A percentile compares a stretch with the other conserved stretches of the same genome.
Conservation (phyloP, 805 yeast genomes). For the Candida maltosa region DNA sequence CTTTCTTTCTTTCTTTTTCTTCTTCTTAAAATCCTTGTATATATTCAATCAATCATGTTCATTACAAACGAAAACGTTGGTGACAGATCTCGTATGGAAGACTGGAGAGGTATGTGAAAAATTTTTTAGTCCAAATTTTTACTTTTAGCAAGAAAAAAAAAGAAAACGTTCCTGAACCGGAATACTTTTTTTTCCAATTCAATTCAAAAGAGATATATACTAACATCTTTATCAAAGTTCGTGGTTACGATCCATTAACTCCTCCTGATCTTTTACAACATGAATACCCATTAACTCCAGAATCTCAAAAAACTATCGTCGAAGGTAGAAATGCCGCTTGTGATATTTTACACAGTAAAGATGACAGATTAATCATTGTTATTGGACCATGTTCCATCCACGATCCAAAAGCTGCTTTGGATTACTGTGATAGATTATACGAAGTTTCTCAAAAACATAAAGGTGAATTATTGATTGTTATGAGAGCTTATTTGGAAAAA, state of each 20-base stretch:
- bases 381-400: constrained; percentile 98
- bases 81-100: constrained; percentile 67
- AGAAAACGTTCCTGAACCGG: neutral
- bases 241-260: constrained; percentile 92
- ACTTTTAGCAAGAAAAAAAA: neutral
- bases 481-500: constrained; percentile 97
- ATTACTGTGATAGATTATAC: constrained; percentile 70
- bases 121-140: neutral
- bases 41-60: constrained; percentile 53
- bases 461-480: constrained; percentile 77
- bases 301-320: constrained; percentile 60
- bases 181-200: neutral
- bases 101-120: constrained; percentile 47
- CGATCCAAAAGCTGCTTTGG: constrained; percentile 89
- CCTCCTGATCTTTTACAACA: constrained; percentile 91
- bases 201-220: constrained; percentile 8
- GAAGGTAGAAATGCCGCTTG: constrained; percentile 75
- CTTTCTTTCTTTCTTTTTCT: too few relatives aligned
- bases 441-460: constrained; percentile 58
- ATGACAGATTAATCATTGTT: constrained; percentile 83
- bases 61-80: constrained; percentile 81
- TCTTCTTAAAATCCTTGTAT: neutral
- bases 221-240: constrained; percentile 25
- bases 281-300: constrained; percentile 67
- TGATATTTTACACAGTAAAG: constrained; percentile 72